Evolutionary conservation across 73 alveolate genomes (phyloP).

Genomic region (Paramecium biaurelia): DNA sequence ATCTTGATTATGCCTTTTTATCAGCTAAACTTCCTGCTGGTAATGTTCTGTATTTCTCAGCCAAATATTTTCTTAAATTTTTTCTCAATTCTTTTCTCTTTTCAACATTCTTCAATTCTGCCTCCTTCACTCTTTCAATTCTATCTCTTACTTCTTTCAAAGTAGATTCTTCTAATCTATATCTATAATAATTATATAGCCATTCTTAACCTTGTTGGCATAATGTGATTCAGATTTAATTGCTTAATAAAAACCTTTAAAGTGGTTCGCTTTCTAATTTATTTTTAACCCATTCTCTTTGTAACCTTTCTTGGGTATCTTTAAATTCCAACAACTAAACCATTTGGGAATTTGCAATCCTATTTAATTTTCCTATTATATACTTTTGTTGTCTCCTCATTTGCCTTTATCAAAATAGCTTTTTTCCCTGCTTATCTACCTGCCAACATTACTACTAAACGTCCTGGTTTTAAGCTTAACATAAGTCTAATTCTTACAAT

Average conservation of each 20-base stretch:
- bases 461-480: constrained; percentile 76
- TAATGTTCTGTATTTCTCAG: constrained; percentile 48
- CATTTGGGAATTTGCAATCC: constrained; percentile 85
- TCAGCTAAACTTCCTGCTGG: constrained; percentile 27
- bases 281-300: constrained; percentile 83
- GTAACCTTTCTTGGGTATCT: constrained; percentile 80
- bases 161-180: constrained; percentile 25
- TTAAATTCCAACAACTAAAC: constrained; percentile 83
- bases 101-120: background rate
- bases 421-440: constrained; percentile 94
- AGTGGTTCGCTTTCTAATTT: constrained; percentile 78
- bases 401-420: constrained; percentile 81
- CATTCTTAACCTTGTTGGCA: constrained; percentile 80
- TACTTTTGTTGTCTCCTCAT: constrained; percentile 80
- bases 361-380: background rate
- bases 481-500: background rate
- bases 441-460: constrained; percentile 81
- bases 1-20: constrained; percentile 51
- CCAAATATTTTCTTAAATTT: constrained; percentile 32
- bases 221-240: constrained; percentile 83
- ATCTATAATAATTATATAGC: background rate
- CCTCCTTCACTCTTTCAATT: constrained; percentile 36
- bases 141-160: constrained; percentile 54
- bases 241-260: constrained; percentile 80
- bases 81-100: constrained; percentile 53